A percentile compares a stretch with the other conserved stretches of the same genome.
phyloP scores from a whole-genome alignment of 306 rosid species.

The Fragaria nilgerrensis region DNA sequence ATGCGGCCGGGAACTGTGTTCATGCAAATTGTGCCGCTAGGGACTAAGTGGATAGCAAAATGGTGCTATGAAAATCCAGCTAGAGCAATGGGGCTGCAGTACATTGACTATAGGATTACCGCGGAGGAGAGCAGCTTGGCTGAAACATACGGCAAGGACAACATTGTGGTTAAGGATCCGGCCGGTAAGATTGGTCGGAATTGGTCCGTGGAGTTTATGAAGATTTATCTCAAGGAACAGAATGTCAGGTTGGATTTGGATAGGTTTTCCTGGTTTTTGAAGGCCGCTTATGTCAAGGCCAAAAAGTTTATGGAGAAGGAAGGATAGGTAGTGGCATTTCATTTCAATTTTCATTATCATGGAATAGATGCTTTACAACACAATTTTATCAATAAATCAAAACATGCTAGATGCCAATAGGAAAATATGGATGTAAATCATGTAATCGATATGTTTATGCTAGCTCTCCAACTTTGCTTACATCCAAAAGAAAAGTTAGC shows the following conservation, averaged over 20 bases:
- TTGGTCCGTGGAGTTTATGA: not conserved
- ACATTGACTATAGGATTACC: constrained; percentile 8
- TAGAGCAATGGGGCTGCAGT: constrained; percentile 9
- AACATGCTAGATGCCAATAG: not conserved
- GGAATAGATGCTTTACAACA: not conserved
- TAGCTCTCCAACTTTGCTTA: not conserved
- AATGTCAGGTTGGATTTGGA: constrained; percentile 12
- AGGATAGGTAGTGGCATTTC: not conserved
- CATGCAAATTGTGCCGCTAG: constrained; percentile 11
- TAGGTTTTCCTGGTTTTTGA: constrained; percentile 10
- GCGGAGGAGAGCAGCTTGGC: constrained; percentile 18
- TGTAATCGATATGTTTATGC: not conserved
- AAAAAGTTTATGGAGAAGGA: constrained; percentile 7
- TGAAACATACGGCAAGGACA: not conserved
- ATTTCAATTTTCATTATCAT: not conserved
- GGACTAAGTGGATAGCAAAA: not conserved
- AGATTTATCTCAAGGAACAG: constrained; percentile 19
- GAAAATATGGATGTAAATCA: not conserved
- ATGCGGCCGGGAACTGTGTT: constrained; percentile 1
- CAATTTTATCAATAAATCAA: not conserved
- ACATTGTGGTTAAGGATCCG: constrained; percentile 8
- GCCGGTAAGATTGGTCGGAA: not conserved
- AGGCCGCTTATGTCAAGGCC: constrained; percentile 11
- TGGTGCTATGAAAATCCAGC: constrained; percentile 3
- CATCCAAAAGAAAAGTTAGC: not conserved